These are phyloP conservation scores for Cudoniella acicularis DNA, from an alignment of 495 filamentous ascomycete genomes.

Conservation along the genomic window DNA sequence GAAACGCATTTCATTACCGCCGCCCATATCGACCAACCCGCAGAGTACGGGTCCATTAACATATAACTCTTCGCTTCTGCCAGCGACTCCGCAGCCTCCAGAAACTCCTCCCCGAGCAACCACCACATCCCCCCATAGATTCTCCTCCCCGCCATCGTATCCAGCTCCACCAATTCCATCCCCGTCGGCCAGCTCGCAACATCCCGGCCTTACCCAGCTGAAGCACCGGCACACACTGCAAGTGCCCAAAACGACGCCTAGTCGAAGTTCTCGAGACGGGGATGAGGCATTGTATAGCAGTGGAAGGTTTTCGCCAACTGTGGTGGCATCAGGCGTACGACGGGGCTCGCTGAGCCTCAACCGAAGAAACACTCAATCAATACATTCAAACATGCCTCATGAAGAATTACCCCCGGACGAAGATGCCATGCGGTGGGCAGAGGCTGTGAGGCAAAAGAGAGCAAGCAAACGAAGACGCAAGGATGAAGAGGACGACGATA, in stretches of 20 bases:
- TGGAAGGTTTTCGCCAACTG: slow-evolving; percentile 82
- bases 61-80: slow-evolving; percentile 28
- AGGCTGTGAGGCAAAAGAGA: slow-evolving; percentile 84
- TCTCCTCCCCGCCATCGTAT: slow-evolving; percentile 68
- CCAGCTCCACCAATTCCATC: slow-evolving; percentile 50
- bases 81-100: slow-evolving; percentile 38
- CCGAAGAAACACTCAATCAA: slow-evolving; percentile 75
- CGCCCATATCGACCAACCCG: slow-evolving; percentile 23
- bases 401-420: slow-evolving; percentile 86
- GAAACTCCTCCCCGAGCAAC: slow-evolving; percentile 37
- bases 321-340: slow-evolving; percentile 47
- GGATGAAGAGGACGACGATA: slow-evolving; percentile 91
- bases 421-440: slow-evolving; percentile 88
- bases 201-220: slow-evolving; percentile 44
- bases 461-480: slow-evolving; percentile 75
- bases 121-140: slow-evolving; percentile 54
- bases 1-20: slow-evolving; percentile 32
- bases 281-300: slow-evolving; percentile 65
- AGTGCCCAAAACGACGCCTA: slow-evolving; percentile 59
- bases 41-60: slow-evolving; percentile 24
- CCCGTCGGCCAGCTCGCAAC: slow-evolving; percentile 36
- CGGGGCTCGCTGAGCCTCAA: slow-evolving; percentile 79
- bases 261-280: slow-evolving; percentile 48
- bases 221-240: slow-evolving; percentile 90
- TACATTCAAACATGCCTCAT: slow-evolving; percentile 74